A percentile compares a stretch with the other conserved stretches of the same genome.
These are phyloP conservation scores for Dioscorea zingiberensis DNA, from an alignment of 106 monocot genomes.

Conservation along the genomic window DNA sequence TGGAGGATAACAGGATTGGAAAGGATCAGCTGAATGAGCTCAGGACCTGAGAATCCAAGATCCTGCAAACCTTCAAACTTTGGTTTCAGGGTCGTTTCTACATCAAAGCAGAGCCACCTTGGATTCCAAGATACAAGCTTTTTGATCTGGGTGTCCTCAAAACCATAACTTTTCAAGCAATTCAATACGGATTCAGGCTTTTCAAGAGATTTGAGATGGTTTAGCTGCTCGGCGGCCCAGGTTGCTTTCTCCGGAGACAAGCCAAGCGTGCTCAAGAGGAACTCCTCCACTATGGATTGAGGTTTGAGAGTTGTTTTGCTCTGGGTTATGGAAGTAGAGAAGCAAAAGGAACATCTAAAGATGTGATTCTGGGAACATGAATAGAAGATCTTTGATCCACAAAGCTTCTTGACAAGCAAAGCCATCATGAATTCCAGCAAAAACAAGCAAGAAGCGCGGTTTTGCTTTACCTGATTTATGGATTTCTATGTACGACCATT, in stretches of 20 bases:
- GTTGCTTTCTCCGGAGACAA: slow-evolving; percentile 17
- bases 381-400: too few species aligned
- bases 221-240: slow-evolving; percentile 1
- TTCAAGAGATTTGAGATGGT: slow-evolving; percentile 20
- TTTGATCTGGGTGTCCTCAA: slow-evolving; percentile 12
- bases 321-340: too few species aligned
- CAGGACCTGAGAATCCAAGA: slow-evolving; percentile 9
- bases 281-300: slow-evolving; percentile 7
- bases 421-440: too few species aligned
- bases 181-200: slow-evolving; percentile 22
- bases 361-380: too few species aligned
- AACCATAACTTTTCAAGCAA: slow-evolving; percentile 6
- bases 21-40: slow-evolving; percentile 7
- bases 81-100: slow-evolving; percentile 25
- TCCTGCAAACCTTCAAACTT: slow-evolving; percentile 6
- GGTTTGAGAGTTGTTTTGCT: not conserved
- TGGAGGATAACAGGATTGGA: not conserved
- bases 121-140: not conserved
- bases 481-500: too few species aligned
- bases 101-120: slow-evolving; percentile 7
- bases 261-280: slow-evolving; percentile 24
- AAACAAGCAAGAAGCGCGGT: too few species aligned
- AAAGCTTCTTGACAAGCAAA: too few species aligned
- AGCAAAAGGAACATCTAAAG: too few species aligned
- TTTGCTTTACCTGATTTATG: too few species aligned